Evolutionary conservation across 305 asterid species (phyloP).

Genomic region (Solanum chacoense): DNA sequence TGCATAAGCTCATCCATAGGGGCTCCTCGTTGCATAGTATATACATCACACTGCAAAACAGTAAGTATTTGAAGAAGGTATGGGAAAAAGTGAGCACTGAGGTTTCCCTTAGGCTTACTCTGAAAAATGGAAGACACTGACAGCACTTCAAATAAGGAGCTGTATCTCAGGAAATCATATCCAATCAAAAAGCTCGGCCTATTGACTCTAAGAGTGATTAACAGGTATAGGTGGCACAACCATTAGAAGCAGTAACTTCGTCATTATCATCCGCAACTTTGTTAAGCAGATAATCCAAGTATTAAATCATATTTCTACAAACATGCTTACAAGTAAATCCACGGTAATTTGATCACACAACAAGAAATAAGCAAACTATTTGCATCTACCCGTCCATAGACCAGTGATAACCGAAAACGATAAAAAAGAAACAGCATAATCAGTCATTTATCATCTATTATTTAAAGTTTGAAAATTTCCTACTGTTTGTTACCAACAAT

Average conservation of each 20-base stretch:
- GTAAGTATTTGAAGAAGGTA: slow-evolving; percentile 15
- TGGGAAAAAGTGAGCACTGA: background rate
- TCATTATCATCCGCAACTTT: background rate
- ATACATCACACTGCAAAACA: slow-evolving; percentile 70
- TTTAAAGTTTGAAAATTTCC: background rate
- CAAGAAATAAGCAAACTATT: background rate
- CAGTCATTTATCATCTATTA: background rate
- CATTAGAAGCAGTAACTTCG: background rate
- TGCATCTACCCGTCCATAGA: background rate
- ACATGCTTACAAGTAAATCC: background rate
- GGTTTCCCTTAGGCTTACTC: background rate
- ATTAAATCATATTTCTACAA: background rate
- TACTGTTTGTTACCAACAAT: background rate
- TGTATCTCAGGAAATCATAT: background rate
- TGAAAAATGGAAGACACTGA: background rate
- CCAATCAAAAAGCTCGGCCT: background rate
- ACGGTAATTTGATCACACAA: background rate
- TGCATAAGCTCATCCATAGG: slow-evolving; percentile 79
- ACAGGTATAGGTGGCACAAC: background rate
- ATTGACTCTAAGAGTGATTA: background rate
- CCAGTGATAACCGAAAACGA: background rate
- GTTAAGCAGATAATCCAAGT: background rate
- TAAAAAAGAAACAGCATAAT: background rate
- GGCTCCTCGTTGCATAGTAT: slow-evolving; percentile 93
- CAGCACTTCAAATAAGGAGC: background rate